Base-by-base conservation (phyloP, 2,329 filamentous ascomycete species). In the Talaromyces albobiverticillius region DNA sequence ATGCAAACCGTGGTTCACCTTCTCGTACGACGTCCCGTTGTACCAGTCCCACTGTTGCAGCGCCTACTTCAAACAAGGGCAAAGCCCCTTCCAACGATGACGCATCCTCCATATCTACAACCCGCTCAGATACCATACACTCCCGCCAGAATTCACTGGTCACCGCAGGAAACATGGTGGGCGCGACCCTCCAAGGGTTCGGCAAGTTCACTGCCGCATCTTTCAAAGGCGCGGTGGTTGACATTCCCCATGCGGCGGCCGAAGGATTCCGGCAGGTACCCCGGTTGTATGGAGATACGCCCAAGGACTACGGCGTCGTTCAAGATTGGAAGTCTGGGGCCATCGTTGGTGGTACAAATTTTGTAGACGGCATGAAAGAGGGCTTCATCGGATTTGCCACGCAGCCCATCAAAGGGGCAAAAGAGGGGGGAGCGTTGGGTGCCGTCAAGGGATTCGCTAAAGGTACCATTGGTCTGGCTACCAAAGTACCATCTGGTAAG, bases 401-500 rank as follows among this genome's bases (percentile, higher is more conserved):
- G 2, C 61, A 70, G 36, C 68, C 70, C 4, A 57, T 59, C 18
- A 62, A 67, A 48, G 69, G 64, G 0, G 67, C 61, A 1, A 65
- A 63, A 51, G 60, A 69, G 4, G 66, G 67, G 2, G 71, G 71
- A 0, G 57, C 63, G 0, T 22, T 62, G 1, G 71, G 72, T 0
- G 62, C 70, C 9, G 58, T 63, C 2, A 70, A 68, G 34, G 69
- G 71, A 0, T 36, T 73, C 0, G 66, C 63, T 1, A 74, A 70
- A 50, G 73, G 71, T 2, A 56, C 61, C 1, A 54, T 61, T 18
- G 63, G 64, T 1, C 31, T 64, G 1, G 13, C 58, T 0, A 59
- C 63, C 13, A 64, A 64, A 46, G 50, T 64, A 3, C 58, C 60
- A 23, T 60, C 63, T n/a, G 64, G 65, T 67, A 58, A 49, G 64